phyloP scores from a whole-genome alignment of 306 rosid species.

The Inga oerstediana region DNA sequence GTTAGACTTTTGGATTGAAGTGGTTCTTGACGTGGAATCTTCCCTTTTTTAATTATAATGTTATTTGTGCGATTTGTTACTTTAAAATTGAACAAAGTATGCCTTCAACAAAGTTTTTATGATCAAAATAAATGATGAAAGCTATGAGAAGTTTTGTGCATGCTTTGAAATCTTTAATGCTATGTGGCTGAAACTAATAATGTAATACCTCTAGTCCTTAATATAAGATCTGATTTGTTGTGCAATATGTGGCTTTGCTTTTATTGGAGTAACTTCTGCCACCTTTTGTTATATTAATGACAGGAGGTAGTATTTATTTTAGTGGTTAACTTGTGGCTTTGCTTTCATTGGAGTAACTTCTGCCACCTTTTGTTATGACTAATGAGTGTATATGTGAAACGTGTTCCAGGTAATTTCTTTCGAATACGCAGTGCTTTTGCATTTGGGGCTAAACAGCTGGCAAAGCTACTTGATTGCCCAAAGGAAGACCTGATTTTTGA shows the following conservation, averaged over 20 bases:
- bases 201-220: not conserved
- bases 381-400: slow-evolving; percentile 24
- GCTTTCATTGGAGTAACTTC: slow-evolving; percentile 13
- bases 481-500: slow-evolving; percentile 69
- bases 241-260: too few species aligned
- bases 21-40: not conserved
- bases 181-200: not conserved
- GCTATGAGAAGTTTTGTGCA: not conserved
- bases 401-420: slow-evolving; percentile 88
- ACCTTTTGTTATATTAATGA: too few species aligned
- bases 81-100: slow-evolving; percentile 16
- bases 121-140: slow-evolving; percentile 7
- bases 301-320: not conserved
- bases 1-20: not conserved
- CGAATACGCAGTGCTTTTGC: slow-evolving; percentile 99
- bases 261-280: too few species aligned
- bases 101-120: not conserved
- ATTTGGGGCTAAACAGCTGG: slow-evolving; percentile 88
- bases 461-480: slow-evolving; percentile 88
- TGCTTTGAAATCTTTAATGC: not conserved
- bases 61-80: not conserved
- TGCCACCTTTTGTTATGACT: slow-evolving; percentile 8
- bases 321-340: not conserved
- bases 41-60: not conserved
- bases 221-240: too few species aligned